Percentiles rank a stretch among this genome's conserved stretches.
Conservation (phyloP, 208 protist species). For the Baffinella frigidus region DNA sequence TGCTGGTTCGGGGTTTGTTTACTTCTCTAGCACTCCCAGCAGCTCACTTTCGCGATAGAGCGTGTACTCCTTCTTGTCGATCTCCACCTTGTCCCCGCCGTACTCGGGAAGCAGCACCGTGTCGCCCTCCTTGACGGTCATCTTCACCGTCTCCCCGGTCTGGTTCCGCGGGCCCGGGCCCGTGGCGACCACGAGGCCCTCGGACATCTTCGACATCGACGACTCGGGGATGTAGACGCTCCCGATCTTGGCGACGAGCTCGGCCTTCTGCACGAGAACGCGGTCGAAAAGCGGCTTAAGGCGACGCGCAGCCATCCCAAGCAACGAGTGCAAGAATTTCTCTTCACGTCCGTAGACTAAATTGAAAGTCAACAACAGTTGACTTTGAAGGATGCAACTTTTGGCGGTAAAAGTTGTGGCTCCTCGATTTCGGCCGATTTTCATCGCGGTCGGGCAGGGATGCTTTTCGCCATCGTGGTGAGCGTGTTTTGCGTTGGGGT, state of each 20-base stretch:
- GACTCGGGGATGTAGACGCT: constrained; percentile 67
- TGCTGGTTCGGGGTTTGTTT: neutral
- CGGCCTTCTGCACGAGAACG: constrained; percentile 63
- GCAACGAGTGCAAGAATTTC: too few species aligned
- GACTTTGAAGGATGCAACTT: too few species aligned
- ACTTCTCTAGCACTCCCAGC: constrained; percentile 65
- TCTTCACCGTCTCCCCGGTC: constrained; percentile 58
- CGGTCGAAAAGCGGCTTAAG: constrained; percentile 64
- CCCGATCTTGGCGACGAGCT: constrained; percentile 58
- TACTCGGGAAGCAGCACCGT: constrained; percentile 70
- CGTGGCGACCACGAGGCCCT: constrained; percentile 67
- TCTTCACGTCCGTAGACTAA: too few species aligned
- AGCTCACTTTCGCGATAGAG: constrained; percentile 69
- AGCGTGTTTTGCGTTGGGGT: too few species aligned
- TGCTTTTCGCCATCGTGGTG: too few species aligned
- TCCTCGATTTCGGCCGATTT: too few species aligned
- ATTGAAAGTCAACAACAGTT: too few species aligned
- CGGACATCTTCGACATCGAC: constrained; percentile 57
- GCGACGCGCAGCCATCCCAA: constrained; percentile 33
- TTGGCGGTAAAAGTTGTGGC: too few species aligned
- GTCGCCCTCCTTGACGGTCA: constrained; percentile 66
- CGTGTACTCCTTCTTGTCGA: constrained; percentile 63
- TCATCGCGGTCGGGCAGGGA: too few species aligned
- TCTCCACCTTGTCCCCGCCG: constrained; percentile 63
- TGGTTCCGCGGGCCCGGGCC: constrained; percentile 62